Conservation (phyloP, 1,284 basidiomycete genomes). For the Taiwanofungus camphoratus region DNA sequence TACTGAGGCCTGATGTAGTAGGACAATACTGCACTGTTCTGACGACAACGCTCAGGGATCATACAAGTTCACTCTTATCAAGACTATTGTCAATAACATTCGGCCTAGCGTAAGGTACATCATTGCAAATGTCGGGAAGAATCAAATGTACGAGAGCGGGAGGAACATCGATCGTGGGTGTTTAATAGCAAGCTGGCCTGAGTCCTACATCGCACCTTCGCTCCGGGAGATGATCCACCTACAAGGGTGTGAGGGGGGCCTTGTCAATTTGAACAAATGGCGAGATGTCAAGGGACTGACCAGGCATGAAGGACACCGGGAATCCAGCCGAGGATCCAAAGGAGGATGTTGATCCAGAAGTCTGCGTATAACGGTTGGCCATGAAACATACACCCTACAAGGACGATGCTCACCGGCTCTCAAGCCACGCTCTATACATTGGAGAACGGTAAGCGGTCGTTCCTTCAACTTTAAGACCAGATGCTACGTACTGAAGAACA, state of each 20-base stretch:
- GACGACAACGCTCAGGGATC: too few relatives aligned
- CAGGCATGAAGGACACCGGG: slow-evolving; percentile 55
- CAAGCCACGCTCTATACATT: slow-evolving; percentile 33
- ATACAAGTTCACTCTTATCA: too few relatives aligned
- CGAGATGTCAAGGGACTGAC: slow-evolving; percentile 22
- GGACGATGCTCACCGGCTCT: slow-evolving; percentile 30
- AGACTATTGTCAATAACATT: too few relatives aligned
- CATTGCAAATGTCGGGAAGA: too few relatives aligned
- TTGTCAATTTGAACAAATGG: background rate
- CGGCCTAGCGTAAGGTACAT: too few relatives aligned
- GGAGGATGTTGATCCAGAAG: slow-evolving; percentile 49
- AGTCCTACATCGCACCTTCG: slow-evolving; percentile 23
- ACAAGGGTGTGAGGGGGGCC: background rate
- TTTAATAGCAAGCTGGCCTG: too few relatives aligned
- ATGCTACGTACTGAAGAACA: slow-evolving; percentile 42
- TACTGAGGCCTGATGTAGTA: too few relatives aligned
- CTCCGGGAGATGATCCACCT: slow-evolving; percentile 41
- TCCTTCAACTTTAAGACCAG: background rate
- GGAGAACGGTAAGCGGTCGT: background rate
- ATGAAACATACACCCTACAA: too few relatives aligned
- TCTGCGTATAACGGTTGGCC: too few relatives aligned
- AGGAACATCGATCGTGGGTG: too few relatives aligned
- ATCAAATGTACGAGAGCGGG: too few relatives aligned
- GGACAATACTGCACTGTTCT: too few relatives aligned
- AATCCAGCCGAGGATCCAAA: slow-evolving; percentile 52